phyloP scores from a whole-genome alignment of 2,329 filamentous ascomycete species.

The Aspergillus ochraceoroseus region DNA sequence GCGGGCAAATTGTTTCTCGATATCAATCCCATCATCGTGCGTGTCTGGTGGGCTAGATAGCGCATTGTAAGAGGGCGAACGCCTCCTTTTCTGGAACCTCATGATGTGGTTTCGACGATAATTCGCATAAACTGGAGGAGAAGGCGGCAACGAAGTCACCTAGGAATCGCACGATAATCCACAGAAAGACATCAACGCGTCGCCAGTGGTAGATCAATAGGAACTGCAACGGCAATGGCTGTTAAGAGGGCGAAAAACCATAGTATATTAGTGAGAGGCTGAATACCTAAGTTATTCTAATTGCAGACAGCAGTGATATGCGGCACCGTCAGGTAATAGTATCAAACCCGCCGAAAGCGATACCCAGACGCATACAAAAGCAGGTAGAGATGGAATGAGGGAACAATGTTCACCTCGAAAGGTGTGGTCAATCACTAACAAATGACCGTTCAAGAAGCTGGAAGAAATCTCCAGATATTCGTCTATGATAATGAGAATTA shows the following conservation, averaged over 20 bases:
- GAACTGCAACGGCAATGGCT: not conserved
- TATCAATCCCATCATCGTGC: constrained; percentile 26
- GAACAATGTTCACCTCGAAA: constrained; percentile 2
- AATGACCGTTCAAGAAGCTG: not conserved
- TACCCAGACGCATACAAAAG: not conserved
- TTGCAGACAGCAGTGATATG: no score
- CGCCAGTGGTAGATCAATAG: no score
- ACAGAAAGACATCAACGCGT: constrained; percentile 10
- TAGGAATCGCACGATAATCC: constrained; percentile 10
- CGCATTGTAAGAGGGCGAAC: constrained; percentile 27
- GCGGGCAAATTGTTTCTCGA: constrained; percentile 32
- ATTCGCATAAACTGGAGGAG: constrained; percentile 23
- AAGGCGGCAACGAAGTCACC: constrained; percentile 9
- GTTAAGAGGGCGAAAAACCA: not conserved
- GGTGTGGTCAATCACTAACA: not conserved
- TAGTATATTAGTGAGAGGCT: no score
- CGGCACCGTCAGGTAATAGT: no score
- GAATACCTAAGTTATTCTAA: no score
- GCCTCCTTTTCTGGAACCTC: constrained; percentile 31
- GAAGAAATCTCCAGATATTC: not conserved
- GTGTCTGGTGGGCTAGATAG: constrained; percentile 21
- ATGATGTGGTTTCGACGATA: constrained; percentile 22
- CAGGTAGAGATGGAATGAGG: not conserved
- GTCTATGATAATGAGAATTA: not conserved
- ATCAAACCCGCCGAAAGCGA: not conserved